Percentiles rank a stretch among this genome's conserved stretches.
These are phyloP conservation scores for Xylaria telfairii DNA, from an alignment of 495 filamentous ascomycete genomes.

Conservation along the genomic window DNA sequence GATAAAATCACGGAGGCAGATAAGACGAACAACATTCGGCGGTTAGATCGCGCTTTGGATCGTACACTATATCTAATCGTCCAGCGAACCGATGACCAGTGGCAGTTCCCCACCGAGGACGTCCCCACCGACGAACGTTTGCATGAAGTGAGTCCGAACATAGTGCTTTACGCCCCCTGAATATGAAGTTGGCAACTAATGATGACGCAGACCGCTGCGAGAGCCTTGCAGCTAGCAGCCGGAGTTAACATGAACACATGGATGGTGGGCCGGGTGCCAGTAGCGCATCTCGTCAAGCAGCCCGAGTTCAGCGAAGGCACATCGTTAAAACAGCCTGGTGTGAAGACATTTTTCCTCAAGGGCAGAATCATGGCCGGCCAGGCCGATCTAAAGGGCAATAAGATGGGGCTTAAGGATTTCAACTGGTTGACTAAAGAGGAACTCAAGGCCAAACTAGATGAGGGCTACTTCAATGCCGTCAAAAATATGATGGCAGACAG, in stretches of 20 bases:
- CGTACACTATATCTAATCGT: slow-evolving; percentile 88
- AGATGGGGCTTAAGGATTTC: slow-evolving; percentile 77
- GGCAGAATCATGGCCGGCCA: slow-evolving; percentile 96
- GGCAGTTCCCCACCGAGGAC: slow-evolving; percentile 78
- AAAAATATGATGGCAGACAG: slow-evolving; percentile 81
- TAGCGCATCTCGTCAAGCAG: slow-evolving; percentile 73
- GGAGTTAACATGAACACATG: slow-evolving; percentile 99
- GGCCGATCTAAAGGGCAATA: slow-evolving; percentile 76
- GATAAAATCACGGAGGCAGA: slow-evolving; percentile 82
- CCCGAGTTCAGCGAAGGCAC: slow-evolving; percentile 45
- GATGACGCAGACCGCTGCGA: slow-evolving; percentile 72
- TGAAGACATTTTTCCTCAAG: slow-evolving; percentile 96
- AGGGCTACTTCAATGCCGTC: slow-evolving; percentile 73
- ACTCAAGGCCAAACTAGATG: slow-evolving; percentile 65
- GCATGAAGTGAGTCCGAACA: slow-evolving; percentile 68
- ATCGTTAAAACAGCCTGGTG: slow-evolving; percentile 55
- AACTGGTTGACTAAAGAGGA: slow-evolving; percentile 93
- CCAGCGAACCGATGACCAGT: slow-evolving; percentile 66
- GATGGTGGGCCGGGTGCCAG: slow-evolving; percentile 89
- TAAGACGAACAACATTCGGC: slow-evolving; percentile 70
- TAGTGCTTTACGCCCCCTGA: not conserved
- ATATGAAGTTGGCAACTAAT: slow-evolving; percentile 17
- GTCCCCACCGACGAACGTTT: slow-evolving; percentile 75
- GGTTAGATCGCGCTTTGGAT: slow-evolving; percentile 77
- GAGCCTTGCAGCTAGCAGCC: slow-evolving; percentile 74